These are phyloP conservation scores for Cercis canadensis DNA, from an alignment of 306 rosid genomes.

Conservation along the genomic window DNA sequence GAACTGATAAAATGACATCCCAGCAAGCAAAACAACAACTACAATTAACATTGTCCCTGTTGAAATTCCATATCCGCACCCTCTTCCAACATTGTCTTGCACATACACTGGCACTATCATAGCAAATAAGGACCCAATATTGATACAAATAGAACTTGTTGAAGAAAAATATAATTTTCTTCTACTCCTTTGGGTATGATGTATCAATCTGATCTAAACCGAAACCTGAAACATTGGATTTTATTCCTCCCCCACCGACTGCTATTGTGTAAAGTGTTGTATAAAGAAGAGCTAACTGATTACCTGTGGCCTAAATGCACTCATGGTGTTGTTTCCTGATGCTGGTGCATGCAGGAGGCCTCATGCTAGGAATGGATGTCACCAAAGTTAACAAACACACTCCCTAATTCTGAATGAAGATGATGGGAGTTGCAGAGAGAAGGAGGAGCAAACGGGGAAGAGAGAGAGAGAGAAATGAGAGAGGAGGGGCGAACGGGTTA, in stretches of 20 bases:
- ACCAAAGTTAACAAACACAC: too few relatives aligned
- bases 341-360: too few relatives aligned
- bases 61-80: conserved; percentile 90
- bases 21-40: conserved; percentile 57
- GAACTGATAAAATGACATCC: conserved; percentile 70
- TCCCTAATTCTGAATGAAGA: too few relatives aligned
- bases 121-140: conserved; percentile 82
- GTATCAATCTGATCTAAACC: conserved; percentile 81
- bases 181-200: conserved; percentile 76
- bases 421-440: too few relatives aligned
- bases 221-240: conserved; percentile 90
- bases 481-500: too few relatives aligned
- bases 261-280: too few relatives aligned
- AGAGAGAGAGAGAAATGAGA: too few relatives aligned
- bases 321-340: too few relatives aligned
- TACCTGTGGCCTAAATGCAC: too few relatives aligned
- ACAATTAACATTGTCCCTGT: conserved; percentile 74
- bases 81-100: conserved; percentile 88
- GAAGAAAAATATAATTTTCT: conserved; percentile 90
- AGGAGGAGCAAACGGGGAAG: too few relatives aligned
- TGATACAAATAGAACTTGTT: conserved; percentile 89
- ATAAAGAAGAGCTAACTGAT: too few relatives aligned
- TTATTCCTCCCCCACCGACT: conserved; percentile 97
- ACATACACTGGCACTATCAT: conserved; percentile 80
- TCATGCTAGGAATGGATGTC: too few relatives aligned